phyloP scores from a whole-genome alignment of 306 rosid genomes.

The Pueraria montana region DNA sequence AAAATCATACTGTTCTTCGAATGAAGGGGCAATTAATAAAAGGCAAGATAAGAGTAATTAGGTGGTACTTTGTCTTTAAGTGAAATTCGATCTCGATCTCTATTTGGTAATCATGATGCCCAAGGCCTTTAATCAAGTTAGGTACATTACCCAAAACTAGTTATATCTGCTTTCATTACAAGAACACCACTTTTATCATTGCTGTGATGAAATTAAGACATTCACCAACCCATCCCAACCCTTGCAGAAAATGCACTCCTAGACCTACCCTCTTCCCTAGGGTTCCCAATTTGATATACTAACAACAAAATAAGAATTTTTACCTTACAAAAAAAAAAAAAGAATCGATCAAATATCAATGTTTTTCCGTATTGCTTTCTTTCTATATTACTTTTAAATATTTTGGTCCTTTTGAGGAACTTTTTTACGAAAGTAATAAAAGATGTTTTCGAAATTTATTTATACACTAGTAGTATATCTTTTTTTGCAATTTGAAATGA shows the following conservation, averaged over 20 bases:
- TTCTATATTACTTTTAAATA: constrained; percentile 7
- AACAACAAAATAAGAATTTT: constrained; percentile 5
- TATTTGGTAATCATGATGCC: constrained; percentile 40
- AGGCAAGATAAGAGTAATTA: constrained; percentile 19
- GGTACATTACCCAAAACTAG: constrained; percentile 44
- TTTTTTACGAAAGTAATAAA: constrained; percentile 20
- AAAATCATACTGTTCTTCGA: not conserved
- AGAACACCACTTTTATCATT: constrained; percentile 37
- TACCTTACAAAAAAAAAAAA: not conserved
- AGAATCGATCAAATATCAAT: no score
- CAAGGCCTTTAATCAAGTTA: constrained; percentile 39
- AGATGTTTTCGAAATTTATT: not conserved
- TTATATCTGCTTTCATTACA: constrained; percentile 7
- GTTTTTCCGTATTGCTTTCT: not conserved
- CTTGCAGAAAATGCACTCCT: constrained; percentile 35
- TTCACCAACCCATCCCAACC: constrained; percentile 37
- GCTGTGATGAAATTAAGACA: constrained; percentile 40
- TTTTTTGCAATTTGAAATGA: constrained; percentile 3
- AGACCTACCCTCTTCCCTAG: constrained; percentile 21
- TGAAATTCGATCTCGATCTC: not conserved
- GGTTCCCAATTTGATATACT: not conserved
- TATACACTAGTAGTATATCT: not conserved
- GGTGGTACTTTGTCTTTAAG: constrained; percentile 13
- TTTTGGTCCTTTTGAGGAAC: constrained; percentile 40
- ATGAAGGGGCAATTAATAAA: not conserved